Base-by-base conservation (phyloP, 2,329 filamentous ascomycete genomes). In the Aspergillus sp. region DNA sequence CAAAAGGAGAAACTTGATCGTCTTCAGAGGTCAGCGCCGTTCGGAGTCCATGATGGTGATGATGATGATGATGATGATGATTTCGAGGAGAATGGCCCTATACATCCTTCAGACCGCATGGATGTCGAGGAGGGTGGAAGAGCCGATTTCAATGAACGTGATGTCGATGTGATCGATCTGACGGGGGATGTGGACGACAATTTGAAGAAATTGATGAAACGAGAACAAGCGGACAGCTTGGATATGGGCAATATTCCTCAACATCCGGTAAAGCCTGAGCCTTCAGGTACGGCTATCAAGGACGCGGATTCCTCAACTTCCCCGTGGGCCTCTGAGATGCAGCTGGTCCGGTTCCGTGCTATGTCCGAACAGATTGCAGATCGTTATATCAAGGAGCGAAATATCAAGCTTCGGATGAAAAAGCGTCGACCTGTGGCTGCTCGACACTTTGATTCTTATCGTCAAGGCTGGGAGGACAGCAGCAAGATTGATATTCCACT, bases 341-440 rank as follows among this genome's bases (percentile, higher is more conserved):
- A 56, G 31, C 56, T 64, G 20, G 44, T 57, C 40, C 54, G 43
- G 25, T 64, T 61, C 47, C 55, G 56, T 31, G 34, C 54, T 36
- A 58, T 52, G 13, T 53, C 58, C 9, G 52, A 54, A 34, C 58
- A 61, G 40, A 49, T 62, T 50, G 61, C 58, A 36, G 50, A 56
- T 34, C 53, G 56, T 47, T 60, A 56, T 49, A 19, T 64, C 34
- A 53, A 52, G 40, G 20, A 54, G 20, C 45, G 56, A 21, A 56
- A 56, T 2, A 54, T 58, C 34, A 62, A 58, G 41, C 31, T 61
- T 29, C 38, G 13, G 19, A 36, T 1, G 40, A n/a, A 13, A 19
- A 49, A 49, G 13, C 0, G 16, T 19, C 47, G 36, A 23, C 21
- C 7, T 16, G 42, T 34, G 13, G 46, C 16, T 32, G 17, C 23